Percentiles rank a stretch among this genome's conserved stretches.
Evolutionary conservation across 441 rosid genomes (phyloP).

Genomic region (Geranium incanum): DNA sequence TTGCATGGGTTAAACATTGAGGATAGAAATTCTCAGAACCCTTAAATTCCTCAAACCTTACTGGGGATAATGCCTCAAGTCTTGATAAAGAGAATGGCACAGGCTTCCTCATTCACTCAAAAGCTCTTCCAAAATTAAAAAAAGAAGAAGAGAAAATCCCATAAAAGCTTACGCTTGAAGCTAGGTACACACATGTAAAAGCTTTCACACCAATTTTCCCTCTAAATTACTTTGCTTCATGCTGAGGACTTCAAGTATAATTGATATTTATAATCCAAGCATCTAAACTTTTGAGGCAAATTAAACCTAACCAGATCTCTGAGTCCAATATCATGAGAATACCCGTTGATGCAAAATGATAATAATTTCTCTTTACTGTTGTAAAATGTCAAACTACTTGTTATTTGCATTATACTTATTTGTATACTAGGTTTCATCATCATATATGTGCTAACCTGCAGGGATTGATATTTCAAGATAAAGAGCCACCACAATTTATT

Average conservation of each 20-base stretch:
- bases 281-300: background rate
- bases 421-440: background rate
- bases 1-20: background rate
- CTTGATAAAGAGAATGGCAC: conserved; percentile 1
- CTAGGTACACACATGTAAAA: background rate
- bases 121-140: background rate
- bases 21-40: background rate
- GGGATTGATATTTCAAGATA: conserved; percentile 87
- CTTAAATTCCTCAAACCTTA: background rate
- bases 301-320: background rate
- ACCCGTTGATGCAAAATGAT: background rate
- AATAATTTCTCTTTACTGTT: background rate
- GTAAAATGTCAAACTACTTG: background rate
- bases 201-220: background rate
- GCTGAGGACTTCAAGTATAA: background rate
- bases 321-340: background rate
- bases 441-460: conserved; percentile 25
- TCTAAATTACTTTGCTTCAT: no score
- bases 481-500: conserved; percentile 90
- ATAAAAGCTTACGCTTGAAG: background rate
- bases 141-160: background rate
- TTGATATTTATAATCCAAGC: background rate
- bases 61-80: background rate
- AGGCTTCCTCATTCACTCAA: background rate
- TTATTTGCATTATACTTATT: background rate